Evolutionary conservation across 176 grass and related monocot genomes (phyloP), one percentile per base, ranked within the genome.

Genomic region (Avena insularis): DNA sequence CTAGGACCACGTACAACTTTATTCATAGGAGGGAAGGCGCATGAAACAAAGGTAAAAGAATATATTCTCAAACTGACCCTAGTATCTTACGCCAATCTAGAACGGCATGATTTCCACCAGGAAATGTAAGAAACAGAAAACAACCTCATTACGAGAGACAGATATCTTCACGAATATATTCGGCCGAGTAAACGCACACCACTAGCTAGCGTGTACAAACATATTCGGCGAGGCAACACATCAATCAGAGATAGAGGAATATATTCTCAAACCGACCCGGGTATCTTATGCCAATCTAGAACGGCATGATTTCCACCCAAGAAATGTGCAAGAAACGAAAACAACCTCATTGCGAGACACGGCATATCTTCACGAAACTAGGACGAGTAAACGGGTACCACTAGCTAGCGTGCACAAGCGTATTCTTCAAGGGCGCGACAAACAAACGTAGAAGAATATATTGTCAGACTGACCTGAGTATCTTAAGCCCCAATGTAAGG

Each of bases 401-500:
- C 35, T 54, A 19, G 54, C 14, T 4, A 51, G 17, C 2, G 2
- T 35, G 46, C 14, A 53, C 2, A 11, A 35, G 3, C 8, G 29
- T 68, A n/a, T 55, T 36, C 50, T 21, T 16, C 13, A 31, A 7
- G 62, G 54, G 14, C 1, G 53, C 8, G 60, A 73, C 36, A 60
- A 25, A 60, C 14, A 73, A 83, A 47, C n/a, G 14, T 13, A 73
- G 21, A 80, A 73, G 45, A 17, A 81, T 36, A 53, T 82, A 67
- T 67, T 35, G 38, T 10, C 1, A 47, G 13, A 17, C 51, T 1
- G 6, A 31, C 59, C 57, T 0, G 13, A 16, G 43, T 2, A 80
- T 49, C 38, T 31, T 33, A 48, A 49, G 60, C 43, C 53, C 43
- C 35, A 71, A 10, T 43, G 51, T 59, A 69, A 1, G 60, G 49